Conservation (phyloP, 768 basidiomycete species). For the Tricholoma furcatifolium region DNA sequence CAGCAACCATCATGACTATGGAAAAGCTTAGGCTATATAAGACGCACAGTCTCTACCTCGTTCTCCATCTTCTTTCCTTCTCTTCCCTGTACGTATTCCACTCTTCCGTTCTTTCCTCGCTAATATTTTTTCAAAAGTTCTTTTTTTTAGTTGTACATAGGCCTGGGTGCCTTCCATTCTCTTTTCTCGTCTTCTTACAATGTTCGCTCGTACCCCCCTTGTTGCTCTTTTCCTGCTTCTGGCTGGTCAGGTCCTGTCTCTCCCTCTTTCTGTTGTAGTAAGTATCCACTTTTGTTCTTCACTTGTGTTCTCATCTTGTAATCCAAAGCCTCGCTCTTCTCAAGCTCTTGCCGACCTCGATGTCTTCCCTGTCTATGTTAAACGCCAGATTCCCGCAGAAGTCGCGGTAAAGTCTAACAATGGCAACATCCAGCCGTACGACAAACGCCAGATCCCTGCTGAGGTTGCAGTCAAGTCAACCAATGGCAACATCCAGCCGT, state of each 20-base stretch:
- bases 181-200: slow-evolving; percentile 28
- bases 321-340: slow-evolving; percentile 25
- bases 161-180: slow-evolving; percentile 21
- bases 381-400: slow-evolving; percentile 32
- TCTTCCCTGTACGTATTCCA: slow-evolving; percentile 12
- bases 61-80: slow-evolving; percentile 9
- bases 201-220: slow-evolving; percentile 44
- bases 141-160: slow-evolving; percentile 16
- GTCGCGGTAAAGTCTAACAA: slow-evolving; percentile 22
- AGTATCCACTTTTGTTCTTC: slow-evolving; percentile 8
- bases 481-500: slow-evolving; percentile 16
- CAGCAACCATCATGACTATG: slow-evolving; percentile 13
- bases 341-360: slow-evolving; percentile 34
- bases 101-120: not conserved
- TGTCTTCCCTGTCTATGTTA: slow-evolving; percentile 43
- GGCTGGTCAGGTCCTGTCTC: slow-evolving; percentile 42
- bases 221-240: slow-evolving; percentile 40
- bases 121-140: slow-evolving; percentile 10
- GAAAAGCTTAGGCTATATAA: slow-evolving; percentile 5
- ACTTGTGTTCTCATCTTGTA: slow-evolving; percentile 11
- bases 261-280: slow-evolving; percentile 42
- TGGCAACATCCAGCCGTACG: slow-evolving; percentile 18
- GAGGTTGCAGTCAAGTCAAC: slow-evolving; percentile 25
- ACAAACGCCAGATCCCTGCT: slow-evolving; percentile 20
- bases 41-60: not conserved